These are phyloP conservation scores for Friedmanniomyces endolithicus DNA, from an alignment of 495 filamentous ascomycete genomes.

Conservation along the genomic window DNA sequence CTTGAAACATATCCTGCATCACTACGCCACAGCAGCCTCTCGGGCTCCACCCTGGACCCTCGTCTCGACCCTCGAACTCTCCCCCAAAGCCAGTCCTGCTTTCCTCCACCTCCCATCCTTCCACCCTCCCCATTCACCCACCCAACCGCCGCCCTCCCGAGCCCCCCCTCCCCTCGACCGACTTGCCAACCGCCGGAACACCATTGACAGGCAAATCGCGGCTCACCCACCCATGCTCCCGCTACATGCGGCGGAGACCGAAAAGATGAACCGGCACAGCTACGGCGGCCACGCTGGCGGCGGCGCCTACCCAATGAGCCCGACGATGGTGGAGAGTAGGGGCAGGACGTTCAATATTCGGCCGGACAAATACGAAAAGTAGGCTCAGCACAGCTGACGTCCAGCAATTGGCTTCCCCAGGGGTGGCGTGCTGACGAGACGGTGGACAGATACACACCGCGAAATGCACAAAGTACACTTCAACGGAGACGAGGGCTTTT, in stretches of 20 bases:
- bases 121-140: not conserved
- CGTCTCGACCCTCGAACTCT: not conserved
- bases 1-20: not conserved
- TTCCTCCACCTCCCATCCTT: not conserved
- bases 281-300: conserved; percentile 11
- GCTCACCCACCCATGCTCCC: conserved; percentile 9
- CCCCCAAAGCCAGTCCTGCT: too few species aligned
- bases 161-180: too few species aligned
- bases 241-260: conserved; percentile 3
- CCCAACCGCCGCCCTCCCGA: not conserved
- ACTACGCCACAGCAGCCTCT: not conserved
- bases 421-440: not conserved
- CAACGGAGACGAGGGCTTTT: conserved; percentile 65
- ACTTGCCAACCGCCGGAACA: too few species aligned
- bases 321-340: conserved; percentile 26
- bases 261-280: conserved; percentile 53
- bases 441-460: conserved; percentile 65
- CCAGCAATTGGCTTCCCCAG: not conserved
- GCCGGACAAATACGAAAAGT: conserved; percentile 61
- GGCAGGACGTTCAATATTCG: conserved; percentile 61
- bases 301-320: conserved; percentile 10
- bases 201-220: too few species aligned
- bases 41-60: not conserved
- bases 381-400: not conserved
- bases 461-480: conserved; percentile 54